Conservation (phyloP, 164 flowering plant species). For the Vitis riparia region DNA sequence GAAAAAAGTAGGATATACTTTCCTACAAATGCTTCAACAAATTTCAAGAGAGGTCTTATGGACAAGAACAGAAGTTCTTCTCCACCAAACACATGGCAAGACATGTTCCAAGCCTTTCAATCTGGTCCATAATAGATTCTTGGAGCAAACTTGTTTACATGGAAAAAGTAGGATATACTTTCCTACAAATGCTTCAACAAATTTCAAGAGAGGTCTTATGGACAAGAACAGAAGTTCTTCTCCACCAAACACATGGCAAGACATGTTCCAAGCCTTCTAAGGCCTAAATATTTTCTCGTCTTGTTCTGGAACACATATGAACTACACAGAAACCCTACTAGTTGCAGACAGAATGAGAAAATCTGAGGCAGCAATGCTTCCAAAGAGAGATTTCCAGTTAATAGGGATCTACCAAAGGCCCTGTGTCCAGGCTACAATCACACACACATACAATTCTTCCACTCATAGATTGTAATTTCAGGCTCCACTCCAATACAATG, state of each 20-base stretch:
- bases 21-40: not conserved
- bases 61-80: not conserved
- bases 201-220: not conserved
- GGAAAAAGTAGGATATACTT: no score
- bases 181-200: not conserved
- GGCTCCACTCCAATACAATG: no score
- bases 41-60: not conserved
- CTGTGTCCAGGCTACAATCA: no score
- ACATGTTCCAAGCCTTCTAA: not conserved
- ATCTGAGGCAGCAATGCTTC: not conserved
- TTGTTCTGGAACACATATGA: not conserved
- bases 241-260: slow-evolving; percentile 5
- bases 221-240: not conserved
- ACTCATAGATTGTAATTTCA: no score
- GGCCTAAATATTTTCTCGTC: not conserved
- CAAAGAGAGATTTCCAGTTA: not conserved
- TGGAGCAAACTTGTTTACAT: no score
- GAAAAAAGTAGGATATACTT: no score
- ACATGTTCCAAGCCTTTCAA: not conserved
- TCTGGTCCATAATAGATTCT: no score
- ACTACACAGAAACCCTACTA: not conserved
- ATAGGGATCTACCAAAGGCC: no score
- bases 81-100: slow-evolving; percentile 5
- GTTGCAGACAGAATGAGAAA: no score
- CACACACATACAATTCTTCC: no score